Percentiles rank a stretch among this genome's conserved stretches.
Evolutionary conservation across 2,329 filamentous ascomycete species (phyloP).

Genomic region (Chaetomium sp.): DNA sequence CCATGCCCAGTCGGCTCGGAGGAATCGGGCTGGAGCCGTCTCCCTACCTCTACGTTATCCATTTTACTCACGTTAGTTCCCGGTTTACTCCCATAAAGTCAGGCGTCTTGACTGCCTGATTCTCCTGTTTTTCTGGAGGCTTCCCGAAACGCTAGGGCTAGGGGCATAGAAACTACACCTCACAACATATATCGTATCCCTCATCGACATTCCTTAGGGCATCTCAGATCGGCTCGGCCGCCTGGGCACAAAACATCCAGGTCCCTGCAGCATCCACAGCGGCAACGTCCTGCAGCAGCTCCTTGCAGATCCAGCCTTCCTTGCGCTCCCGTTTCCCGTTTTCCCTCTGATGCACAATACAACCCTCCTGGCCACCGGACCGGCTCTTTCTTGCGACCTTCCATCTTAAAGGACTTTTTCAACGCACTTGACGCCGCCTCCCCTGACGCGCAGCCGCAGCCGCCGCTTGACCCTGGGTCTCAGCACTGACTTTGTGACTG

Average conservation of each 20-base stretch:
- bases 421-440: constrained; percentile 11
- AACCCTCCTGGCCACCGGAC: background rate
- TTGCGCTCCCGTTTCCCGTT: background rate
- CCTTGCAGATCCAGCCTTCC: constrained; percentile 3
- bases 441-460: constrained; percentile 11
- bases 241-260: constrained; percentile 4
- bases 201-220: constrained; percentile 6
- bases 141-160: background rate
- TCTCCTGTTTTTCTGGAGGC: background rate
- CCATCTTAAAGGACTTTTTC: background rate
- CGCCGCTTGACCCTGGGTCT: constrained; percentile 10
- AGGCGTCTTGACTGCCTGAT: no score
- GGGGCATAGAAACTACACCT: background rate
- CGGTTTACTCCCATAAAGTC: no score
- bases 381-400: background rate
- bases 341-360: constrained; percentile 11
- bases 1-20: no score
- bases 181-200: constrained; percentile 7
- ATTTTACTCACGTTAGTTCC: no score
- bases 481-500: constrained; percentile 13
- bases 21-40: no score
- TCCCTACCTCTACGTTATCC: no score
- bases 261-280: constrained; percentile 25
- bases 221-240: constrained; percentile 16
- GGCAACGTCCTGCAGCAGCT: constrained; percentile 21